These are phyloP conservation scores for Brassica balearica DNA, from an alignment of 441 rosid species.

Conservation along the genomic window DNA sequence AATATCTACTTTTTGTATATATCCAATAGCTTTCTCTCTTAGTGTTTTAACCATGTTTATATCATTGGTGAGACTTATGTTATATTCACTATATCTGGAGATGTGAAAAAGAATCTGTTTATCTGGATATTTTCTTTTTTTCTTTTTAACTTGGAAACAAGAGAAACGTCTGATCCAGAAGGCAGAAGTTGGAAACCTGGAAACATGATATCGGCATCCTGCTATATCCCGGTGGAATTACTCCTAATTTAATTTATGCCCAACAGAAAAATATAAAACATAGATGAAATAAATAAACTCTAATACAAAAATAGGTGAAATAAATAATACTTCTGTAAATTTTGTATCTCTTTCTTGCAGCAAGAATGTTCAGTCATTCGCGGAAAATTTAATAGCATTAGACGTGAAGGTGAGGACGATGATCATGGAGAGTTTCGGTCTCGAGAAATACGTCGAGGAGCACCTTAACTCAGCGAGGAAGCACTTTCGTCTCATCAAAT, in stretches of 20 bases:
- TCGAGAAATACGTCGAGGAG: conserved; percentile 50
- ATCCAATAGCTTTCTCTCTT: neutral
- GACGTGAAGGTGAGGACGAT: conserved; percentile 58
- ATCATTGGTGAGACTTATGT: too few species aligned
- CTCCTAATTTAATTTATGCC: neutral
- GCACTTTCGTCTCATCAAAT: conserved; percentile 58
- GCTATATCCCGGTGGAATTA: neutral
- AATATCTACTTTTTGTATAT: neutral
- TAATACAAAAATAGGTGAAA: neutral
- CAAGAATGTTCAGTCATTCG: conserved; percentile 46
- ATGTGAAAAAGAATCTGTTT: too few species aligned
- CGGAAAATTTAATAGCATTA: conserved; percentile 50
- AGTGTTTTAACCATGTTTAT: neutral
- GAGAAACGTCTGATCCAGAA: too few species aligned
- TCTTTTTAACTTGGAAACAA: too few species aligned
- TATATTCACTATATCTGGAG: too few species aligned
- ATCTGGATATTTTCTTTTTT: neutral
- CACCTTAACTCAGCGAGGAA: conserved; percentile 53
- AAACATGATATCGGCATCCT: neutral
- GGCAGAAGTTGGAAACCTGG: neutral
- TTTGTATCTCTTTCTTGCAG: conserved; percentile 34
- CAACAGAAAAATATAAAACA: neutral
- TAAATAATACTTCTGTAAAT: neutral
- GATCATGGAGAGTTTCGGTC: conserved; percentile 64
- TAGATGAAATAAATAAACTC: neutral